A percentile compares a stretch with the other conserved stretches of the same genome.
Evolutionary conservation across 192 early-diverging fungal genomes (phyloP).

Genomic region (Nowakowskiella sp.): DNA sequence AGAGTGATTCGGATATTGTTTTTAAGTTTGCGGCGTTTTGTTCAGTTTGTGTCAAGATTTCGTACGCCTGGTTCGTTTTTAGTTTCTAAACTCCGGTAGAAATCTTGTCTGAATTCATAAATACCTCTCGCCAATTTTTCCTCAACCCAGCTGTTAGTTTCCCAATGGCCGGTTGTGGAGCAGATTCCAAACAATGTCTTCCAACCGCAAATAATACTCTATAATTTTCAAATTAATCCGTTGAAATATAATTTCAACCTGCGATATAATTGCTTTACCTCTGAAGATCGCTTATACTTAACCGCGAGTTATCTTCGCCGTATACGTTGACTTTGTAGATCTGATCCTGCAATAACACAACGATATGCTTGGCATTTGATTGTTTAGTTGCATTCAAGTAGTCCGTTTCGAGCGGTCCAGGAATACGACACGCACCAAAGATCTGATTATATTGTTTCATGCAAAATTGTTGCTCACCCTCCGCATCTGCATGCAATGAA

Average conservation of each 20-base stretch:
- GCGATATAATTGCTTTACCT: constrained; percentile 10
- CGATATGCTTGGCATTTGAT: constrained; percentile 76
- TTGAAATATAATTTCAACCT: constrained; percentile 7
- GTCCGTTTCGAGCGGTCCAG: constrained; percentile 63
- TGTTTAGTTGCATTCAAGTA: constrained; percentile 49
- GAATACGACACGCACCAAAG: constrained; percentile 74
- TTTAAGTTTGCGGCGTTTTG: constrained; percentile 50
- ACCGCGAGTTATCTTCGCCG: constrained; percentile 52
- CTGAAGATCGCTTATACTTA: constrained; percentile 42
- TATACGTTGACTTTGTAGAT: constrained; percentile 77
- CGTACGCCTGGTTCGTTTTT: constrained; percentile 16
- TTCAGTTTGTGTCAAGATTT: constrained; percentile 19
- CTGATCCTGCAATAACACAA: constrained; percentile 79
- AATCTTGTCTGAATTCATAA: too few relatives aligned
- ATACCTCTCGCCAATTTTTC: constrained; percentile 70
- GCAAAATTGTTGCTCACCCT: constrained; percentile 52
- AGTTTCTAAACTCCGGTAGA: constrained; percentile 31
- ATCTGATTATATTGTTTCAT: constrained; percentile 92
- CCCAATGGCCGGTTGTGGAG: constrained; percentile 59
- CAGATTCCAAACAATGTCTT: constrained; percentile 11
- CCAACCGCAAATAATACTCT: constrained; percentile 23
- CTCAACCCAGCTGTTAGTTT: constrained; percentile 79
- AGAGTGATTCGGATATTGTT: constrained; percentile 70
- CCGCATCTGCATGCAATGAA: background rate
- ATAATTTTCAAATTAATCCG: background rate